phyloP scores from a whole-genome alignment of 2,329 filamentous ascomycete species.

The Colletotrichum somersetense region DNA sequence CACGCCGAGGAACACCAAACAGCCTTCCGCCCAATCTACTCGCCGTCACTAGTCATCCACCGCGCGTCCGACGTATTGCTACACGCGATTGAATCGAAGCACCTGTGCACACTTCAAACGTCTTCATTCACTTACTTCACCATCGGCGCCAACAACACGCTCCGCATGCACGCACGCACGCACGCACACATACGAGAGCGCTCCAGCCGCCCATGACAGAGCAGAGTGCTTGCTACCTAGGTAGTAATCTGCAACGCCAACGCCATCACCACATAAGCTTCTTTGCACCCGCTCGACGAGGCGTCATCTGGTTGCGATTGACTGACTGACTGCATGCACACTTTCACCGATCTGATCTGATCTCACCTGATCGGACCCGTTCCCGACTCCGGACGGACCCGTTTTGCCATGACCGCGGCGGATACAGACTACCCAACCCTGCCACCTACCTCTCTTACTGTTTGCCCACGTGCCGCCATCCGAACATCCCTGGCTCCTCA shows the following conservation, averaged over 20 bases:
- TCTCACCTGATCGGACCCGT: neutral
- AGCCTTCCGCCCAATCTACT: slow-evolving; percentile 27
- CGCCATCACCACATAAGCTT: slow-evolving; percentile 3
- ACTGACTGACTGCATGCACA: neutral
- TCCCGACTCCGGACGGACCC: neutral
- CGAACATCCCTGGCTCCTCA: slow-evolving; percentile 26
- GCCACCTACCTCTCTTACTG: neutral
- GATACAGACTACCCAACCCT: neutral
- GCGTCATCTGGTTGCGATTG: slow-evolving; percentile 14
- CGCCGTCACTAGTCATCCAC: slow-evolving; percentile 14
- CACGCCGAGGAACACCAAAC: neutral
- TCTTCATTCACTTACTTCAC: neutral
- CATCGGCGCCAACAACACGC: neutral
- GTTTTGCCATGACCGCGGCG: neutral
- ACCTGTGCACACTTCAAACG: neutral
- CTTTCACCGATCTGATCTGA: neutral
- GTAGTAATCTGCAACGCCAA: neutral
- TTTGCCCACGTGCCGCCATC: slow-evolving; percentile 1
- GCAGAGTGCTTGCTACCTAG: neutral
- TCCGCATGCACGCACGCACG: neutral
- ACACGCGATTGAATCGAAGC: slow-evolving; percentile 13
- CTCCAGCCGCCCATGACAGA: neutral
- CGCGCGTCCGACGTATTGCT: neutral
- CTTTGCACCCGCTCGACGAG: neutral
- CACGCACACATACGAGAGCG: neutral